phyloP scores from a whole-genome alignment of 768 basidiomycete species.

The Mrakia frigida region DNA sequence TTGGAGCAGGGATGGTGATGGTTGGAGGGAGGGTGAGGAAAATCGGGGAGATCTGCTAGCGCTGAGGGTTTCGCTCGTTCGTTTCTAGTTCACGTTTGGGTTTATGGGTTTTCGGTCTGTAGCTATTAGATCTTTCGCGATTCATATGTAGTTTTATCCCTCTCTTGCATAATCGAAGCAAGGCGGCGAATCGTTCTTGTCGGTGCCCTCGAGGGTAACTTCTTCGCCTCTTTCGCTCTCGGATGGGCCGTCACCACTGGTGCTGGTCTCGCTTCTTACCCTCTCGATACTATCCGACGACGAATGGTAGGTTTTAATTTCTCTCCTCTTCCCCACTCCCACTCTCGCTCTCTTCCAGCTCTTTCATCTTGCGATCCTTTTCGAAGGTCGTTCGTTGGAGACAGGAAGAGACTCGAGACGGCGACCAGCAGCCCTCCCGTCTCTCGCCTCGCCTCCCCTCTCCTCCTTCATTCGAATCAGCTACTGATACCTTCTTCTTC shows the following conservation, averaged over 20 bases:
- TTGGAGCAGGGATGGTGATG: conserved; percentile 3
- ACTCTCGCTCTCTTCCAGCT: neutral
- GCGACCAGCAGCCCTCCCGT: too few relatives aligned
- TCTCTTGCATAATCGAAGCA: too few relatives aligned
- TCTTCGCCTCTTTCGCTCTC: conserved; percentile 92
- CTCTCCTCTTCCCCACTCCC: neutral
- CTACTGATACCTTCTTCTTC: neutral
- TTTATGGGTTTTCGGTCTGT: too few relatives aligned
- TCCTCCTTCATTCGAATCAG: too few relatives aligned
- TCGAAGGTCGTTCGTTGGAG: neutral
- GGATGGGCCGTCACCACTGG: conserved; percentile 93
- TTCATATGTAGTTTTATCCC: too few relatives aligned
- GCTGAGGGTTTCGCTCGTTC: too few relatives aligned
- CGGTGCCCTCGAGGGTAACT: conserved; percentile 89
- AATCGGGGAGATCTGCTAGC: neutral
- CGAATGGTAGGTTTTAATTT: conserved; percentile 58
- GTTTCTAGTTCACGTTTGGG: too few relatives aligned
- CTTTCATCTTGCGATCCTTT: too few relatives aligned
- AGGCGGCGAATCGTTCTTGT: conserved; percentile 96
- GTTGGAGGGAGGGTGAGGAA: neutral
- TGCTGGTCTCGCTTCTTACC: conserved; percentile 37
- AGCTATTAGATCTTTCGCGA: too few relatives aligned
- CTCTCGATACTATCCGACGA: conserved; percentile 64
- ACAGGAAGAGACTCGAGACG: too few relatives aligned
- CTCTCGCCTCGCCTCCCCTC: neutral